These are phyloP conservation scores for Pseudonitzschia multiseries DNA, from an alignment of 108 stramenopile genomes.

Conservation along the genomic window DNA sequence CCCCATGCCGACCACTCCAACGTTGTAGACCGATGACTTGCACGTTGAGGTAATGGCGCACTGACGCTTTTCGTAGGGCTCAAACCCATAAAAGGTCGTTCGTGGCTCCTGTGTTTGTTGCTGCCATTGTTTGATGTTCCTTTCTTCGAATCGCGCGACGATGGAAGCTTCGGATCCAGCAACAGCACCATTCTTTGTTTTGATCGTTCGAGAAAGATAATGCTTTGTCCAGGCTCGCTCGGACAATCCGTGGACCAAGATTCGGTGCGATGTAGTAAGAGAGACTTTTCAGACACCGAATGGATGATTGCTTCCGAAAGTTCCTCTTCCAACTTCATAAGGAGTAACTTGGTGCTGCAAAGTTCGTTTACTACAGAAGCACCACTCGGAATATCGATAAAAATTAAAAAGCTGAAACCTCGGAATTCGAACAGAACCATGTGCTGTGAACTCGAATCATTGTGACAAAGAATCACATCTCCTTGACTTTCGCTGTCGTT, in stretches of 20 bases:
- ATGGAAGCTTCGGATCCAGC: constrained; percentile 45
- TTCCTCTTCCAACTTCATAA: constrained; percentile 15
- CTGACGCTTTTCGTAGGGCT: neutral
- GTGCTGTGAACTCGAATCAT: constrained; percentile 23
- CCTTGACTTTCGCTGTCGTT: neutral
- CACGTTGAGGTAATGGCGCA: constrained; percentile 5
- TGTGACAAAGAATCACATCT: constrained; percentile 15
- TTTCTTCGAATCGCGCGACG: constrained; percentile 13
- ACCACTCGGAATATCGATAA: constrained; percentile 21
- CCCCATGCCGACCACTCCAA: constrained; percentile 41
- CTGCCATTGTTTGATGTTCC: constrained; percentile 5
- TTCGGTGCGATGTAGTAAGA: neutral
- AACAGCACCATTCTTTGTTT: constrained; percentile 49
- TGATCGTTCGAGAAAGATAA: constrained; percentile 56
- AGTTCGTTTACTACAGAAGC: neutral
- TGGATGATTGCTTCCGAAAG: constrained; percentile 10
- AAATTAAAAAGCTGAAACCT: constrained; percentile 49
- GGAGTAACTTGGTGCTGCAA: constrained; percentile 3
- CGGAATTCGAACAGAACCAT: constrained; percentile 38
- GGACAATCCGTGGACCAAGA: neutral
- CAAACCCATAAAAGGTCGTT: constrained; percentile 23
- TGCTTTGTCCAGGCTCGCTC: constrained; percentile 48
- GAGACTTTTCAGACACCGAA: neutral
- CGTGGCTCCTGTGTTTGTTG: neutral
- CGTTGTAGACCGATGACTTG: constrained; percentile 24